Evolutionary conservation across 371 early-diverging fungal species (phyloP).

Genomic region (Encephalitozoon cuniculi): DNA sequence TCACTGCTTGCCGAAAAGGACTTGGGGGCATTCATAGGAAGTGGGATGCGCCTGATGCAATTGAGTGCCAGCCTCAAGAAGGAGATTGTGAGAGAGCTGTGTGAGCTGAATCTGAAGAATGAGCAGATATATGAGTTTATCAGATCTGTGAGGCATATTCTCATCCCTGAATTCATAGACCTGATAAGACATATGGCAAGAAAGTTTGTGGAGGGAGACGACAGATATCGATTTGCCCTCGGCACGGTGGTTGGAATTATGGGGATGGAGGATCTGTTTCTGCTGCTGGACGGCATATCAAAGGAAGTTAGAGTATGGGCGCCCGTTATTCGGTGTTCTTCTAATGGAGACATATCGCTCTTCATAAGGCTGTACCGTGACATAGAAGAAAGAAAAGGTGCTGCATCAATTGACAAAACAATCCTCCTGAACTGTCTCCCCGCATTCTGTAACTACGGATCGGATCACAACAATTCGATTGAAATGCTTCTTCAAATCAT

Average conservation of each 20-base stretch:
- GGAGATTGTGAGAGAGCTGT: neutral
- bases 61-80: neutral
- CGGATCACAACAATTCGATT: neutral
- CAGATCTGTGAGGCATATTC: neutral
- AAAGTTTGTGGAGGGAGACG: neutral
- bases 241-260: neutral
- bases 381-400: neutral
- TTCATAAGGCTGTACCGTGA: neutral
- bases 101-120: neutral
- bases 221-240: neutral
- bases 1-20: neutral
- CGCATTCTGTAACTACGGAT: conserved; percentile 19
- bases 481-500: neutral
- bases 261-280: neutral
- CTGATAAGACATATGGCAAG: neutral
- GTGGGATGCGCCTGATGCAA: neutral
- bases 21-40: neutral
- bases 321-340: neutral
- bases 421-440: conserved; percentile 19
- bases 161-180: conserved; percentile 5
- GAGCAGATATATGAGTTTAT: conserved; percentile 14
- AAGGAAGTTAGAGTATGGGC: neutral
- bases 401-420: neutral
- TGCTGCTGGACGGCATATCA: neutral
- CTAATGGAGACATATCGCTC: conserved; percentile 22